Base-by-base conservation (phyloP, 225 moss, liverwort and hornwort genomes). In the Pseudisothecium myosuroides region DNA sequence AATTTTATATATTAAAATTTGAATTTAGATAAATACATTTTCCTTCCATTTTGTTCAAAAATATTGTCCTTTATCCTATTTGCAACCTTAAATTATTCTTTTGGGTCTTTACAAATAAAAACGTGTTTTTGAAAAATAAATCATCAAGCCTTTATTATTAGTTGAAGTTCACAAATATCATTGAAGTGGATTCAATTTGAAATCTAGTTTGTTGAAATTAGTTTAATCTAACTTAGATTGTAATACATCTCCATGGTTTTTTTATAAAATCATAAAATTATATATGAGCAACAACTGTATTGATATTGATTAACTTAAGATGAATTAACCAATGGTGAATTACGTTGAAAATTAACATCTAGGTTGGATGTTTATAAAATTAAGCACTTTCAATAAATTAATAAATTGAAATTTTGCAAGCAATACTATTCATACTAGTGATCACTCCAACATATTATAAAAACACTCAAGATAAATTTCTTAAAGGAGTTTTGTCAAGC, bases 191-290 rank as follows among this genome's bases (percentile, higher is more conserved):
- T 24, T 77, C 52, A 22, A 52, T 36, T 52, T 36, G 2, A 52
- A 76, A 76, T 9, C 36, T 8, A 34, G 1, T 36, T 36, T 52
- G 7, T 14, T 76, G 2, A 22, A 34, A 32, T 32, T 50, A 50
- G 0, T 76, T 76, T 14, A 34, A 11, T 13, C 7, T 7, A 34
- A 34, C 2, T 22, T 76, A 55, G 37, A 77, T 23, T 77, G 10
- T 0, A 23, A 6, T 50, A 10, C 6, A 37, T 37, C 1, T 16
- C 37, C 1, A 36, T 77, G 2, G 0, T 0, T 15, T 24, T 21
- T 50, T 77, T 24, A 55, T 4, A 0, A 0, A 54, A 24, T 6
- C 15, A 24, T 54, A 55, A 54, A 55, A 77, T 24, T 37, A 55
- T 21, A 58, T 1, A 50, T 8, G 23, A 77, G 2, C 14, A 54